Evolutionary conservation across 257 asterid species (phyloP).

Genomic region (Osmanthus fragrans): DNA sequence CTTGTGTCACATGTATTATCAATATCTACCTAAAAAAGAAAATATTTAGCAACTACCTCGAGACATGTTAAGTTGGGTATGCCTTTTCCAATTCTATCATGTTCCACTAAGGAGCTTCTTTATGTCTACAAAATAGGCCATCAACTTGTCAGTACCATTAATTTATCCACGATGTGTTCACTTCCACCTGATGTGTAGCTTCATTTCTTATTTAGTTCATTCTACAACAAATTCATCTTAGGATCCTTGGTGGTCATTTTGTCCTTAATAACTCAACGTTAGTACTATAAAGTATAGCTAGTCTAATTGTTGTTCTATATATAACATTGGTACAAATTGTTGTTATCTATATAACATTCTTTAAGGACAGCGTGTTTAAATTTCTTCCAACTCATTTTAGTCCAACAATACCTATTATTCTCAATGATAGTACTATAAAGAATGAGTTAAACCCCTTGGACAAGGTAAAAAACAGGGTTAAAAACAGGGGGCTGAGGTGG

Average conservation of each 20-base stretch:
- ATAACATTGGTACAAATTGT: too few species aligned
- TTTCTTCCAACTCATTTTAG: too few species aligned
- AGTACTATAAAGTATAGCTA: background rate
- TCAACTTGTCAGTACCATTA: background rate
- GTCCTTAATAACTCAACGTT: background rate
- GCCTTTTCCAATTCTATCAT: background rate
- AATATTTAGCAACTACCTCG: background rate
- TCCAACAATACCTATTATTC: too few species aligned
- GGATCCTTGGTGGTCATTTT: too few species aligned
- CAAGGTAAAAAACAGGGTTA: too few species aligned
- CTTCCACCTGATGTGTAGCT: background rate
- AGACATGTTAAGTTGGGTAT: background rate
- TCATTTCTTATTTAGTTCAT: too few species aligned
- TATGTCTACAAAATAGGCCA: background rate
- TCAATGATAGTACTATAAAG: too few species aligned
- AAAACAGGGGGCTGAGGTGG: too few species aligned
- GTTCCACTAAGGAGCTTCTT: background rate
- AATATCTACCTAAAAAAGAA: background rate
- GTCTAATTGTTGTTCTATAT: background rate
- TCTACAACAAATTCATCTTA: background rate
- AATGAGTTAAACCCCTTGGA: too few species aligned
- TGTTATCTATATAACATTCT: too few species aligned
- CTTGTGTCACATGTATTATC: background rate
- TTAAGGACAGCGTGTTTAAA: too few species aligned
- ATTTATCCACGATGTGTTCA: background rate